Percentiles rank a stretch among this genome's conserved stretches.
phyloP scores from a whole-genome alignment of 2,329 filamentous ascomycete species.

The Lasiodiplodia sp. region DNA sequence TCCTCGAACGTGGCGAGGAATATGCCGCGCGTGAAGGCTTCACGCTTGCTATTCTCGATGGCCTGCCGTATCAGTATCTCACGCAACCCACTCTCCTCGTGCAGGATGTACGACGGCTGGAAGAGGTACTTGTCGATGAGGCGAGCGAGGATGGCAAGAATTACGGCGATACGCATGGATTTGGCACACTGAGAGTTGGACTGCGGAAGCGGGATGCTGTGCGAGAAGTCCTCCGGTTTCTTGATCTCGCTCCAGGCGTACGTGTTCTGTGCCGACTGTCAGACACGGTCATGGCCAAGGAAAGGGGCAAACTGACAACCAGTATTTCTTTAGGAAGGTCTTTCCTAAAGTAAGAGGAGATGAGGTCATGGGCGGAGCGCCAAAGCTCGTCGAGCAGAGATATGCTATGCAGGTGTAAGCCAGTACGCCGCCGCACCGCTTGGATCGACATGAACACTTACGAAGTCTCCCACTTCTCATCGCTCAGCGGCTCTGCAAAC shows the following conservation, averaged over 20 bases:
- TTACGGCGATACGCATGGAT: constrained; percentile 43
- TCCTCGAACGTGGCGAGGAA: constrained; percentile 21
- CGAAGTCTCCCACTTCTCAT: constrained; percentile 22
- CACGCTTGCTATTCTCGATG: constrained; percentile 10
- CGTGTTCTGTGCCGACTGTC: neutral
- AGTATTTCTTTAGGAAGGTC: constrained; percentile 18
- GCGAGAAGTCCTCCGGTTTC: constrained; percentile 29
- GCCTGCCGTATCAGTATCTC: constrained; percentile 20
- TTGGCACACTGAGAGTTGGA: constrained; percentile 44
- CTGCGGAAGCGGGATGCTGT: constrained; percentile 40
- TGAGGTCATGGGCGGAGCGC: constrained; percentile 14
- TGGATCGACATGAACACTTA: neutral
- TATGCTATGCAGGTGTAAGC: neutral
- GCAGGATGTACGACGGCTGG: constrained; percentile 43
- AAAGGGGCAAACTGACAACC: neutral
- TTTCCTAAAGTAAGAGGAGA: constrained; percentile 21
- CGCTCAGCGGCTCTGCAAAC: constrained; percentile 11
- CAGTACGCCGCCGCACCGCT: neutral
- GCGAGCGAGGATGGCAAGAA: constrained; percentile 39
- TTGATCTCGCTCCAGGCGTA: constrained; percentile 23
- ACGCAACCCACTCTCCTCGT: constrained; percentile 31
- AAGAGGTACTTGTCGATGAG: constrained; percentile 44
- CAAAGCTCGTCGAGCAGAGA: constrained; percentile 10
- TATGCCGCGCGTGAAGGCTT: constrained; percentile 23
- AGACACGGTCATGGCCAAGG: neutral